Conservation (phyloP, 1,139 yeast genomes). For the Suhomyces kunorum region DNA sequence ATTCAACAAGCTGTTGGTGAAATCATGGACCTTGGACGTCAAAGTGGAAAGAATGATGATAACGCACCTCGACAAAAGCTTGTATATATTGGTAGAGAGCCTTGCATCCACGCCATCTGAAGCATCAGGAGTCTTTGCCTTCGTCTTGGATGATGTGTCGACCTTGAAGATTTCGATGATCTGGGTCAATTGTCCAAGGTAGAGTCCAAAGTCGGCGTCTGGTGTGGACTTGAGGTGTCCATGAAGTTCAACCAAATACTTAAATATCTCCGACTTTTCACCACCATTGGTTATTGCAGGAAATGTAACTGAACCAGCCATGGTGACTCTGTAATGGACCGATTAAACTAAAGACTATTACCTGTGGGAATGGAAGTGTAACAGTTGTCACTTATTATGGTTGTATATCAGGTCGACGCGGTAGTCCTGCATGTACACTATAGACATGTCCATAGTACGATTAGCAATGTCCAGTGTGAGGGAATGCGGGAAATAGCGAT, state of each 20-base stretch:
- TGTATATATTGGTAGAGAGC: slow-evolving; percentile 29
- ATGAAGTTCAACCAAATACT: slow-evolving; percentile 28
- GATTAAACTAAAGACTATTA: neutral
- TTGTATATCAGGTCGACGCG: slow-evolving; percentile 2
- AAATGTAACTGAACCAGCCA: slow-evolving; percentile 16
- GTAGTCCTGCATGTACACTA: slow-evolving; percentile 2
- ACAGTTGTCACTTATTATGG: neutral
- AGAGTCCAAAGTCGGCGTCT: slow-evolving; percentile 13
- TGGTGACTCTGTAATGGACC: slow-evolving; percentile 1
- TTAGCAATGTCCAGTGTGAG: too few species aligned
- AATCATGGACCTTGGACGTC: slow-evolving; percentile 43
- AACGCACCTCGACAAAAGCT: slow-evolving; percentile 34
- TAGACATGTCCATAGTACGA: neutral
- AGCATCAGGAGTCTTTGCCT: neutral
- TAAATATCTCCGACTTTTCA: slow-evolving; percentile 26
- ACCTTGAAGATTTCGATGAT: slow-evolving; percentile 15
- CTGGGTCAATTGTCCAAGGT: slow-evolving; percentile 15
- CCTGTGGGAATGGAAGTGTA: neutral
- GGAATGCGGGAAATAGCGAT: too few species aligned
- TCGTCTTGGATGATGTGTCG: slow-evolving; percentile 8
- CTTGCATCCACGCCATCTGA: slow-evolving; percentile 6
- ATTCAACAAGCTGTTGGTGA: slow-evolving; percentile 39
- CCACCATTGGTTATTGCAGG: slow-evolving; percentile 20
- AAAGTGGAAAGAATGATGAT: slow-evolving; percentile 31
- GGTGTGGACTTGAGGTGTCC: slow-evolving; percentile 19